phyloP scores from a whole-genome alignment of 176 grass and related monocot species.

The Oryza meridionalis region DNA sequence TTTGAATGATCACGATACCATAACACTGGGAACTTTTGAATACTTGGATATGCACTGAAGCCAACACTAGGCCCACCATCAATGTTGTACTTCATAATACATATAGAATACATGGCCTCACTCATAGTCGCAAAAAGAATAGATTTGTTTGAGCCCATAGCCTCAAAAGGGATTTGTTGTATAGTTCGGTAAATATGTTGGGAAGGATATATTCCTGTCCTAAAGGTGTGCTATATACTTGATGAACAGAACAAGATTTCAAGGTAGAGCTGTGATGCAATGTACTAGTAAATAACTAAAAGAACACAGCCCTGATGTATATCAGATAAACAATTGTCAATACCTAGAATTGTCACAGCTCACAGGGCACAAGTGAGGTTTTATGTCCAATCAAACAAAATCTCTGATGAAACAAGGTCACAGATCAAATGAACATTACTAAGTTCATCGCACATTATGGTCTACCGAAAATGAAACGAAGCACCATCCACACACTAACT shows the following conservation, averaged over 20 bases:
- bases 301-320: not conserved
- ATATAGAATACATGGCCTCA: not conserved
- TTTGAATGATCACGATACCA: constrained; percentile 17
- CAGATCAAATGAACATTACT: constrained; percentile 2
- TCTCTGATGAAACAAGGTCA: constrained; percentile 1
- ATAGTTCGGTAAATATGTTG: not conserved
- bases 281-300: not conserved
- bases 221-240: not conserved
- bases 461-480: not conserved
- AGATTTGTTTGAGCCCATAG: not conserved
- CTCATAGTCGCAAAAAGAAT: not conserved
- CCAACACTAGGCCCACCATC: not conserved
- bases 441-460: not conserved
- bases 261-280: not conserved
- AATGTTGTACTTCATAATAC: not conserved
- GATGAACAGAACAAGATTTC: not conserved
- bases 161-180: not conserved
- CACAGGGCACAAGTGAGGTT: not conserved
- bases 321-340: not conserved
- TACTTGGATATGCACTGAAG: not conserved
- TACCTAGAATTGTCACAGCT: not conserved
- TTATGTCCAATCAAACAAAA: not conserved
- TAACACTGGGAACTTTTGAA: not conserved
- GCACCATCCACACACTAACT: not conserved
- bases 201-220: not conserved